These are phyloP conservation scores for Trypanosoma lewisi DNA, from an alignment of 208 protist species.

Conservation along the genomic window DNA sequence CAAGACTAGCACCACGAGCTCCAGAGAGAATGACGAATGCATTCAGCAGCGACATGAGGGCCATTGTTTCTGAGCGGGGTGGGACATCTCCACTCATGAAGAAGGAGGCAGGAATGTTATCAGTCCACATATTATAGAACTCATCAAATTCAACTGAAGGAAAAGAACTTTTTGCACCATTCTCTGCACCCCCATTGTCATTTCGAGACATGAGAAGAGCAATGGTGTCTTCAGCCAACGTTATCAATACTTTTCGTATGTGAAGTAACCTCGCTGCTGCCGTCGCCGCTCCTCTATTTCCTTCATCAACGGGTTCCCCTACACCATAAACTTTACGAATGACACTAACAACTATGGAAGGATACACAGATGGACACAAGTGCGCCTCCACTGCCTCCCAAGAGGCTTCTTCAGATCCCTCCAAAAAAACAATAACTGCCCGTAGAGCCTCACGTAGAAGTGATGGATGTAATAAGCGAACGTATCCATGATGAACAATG, in stretches of 20 bases:
- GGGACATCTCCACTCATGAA: conserved; percentile 27
- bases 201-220: background rate
- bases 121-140: conserved; percentile 33
- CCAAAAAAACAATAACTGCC: conserved; percentile 37
- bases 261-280: too few species aligned
- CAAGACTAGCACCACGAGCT: conserved; percentile 10
- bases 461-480: conserved; percentile 53
- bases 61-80: conserved; percentile 8
- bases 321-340: conserved; percentile 48
- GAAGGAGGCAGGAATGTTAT: conserved; percentile 34
- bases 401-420: conserved; percentile 25
- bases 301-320: background rate
- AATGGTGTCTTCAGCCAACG: conserved; percentile 49
- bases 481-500: conserved; percentile 42
- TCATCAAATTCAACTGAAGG: conserved; percentile 34
- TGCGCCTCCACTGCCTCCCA: conserved; percentile 34
- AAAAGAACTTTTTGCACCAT: background rate
- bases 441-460: conserved; percentile 39
- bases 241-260: conserved; percentile 30
- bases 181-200: background rate
- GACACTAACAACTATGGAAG: conserved; percentile 45
- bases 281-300: conserved; percentile 2
- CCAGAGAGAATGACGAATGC: conserved; percentile 32
- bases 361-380: conserved; percentile 58
- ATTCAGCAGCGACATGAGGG: conserved; percentile 32